A percentile compares a stretch with the other conserved stretches of the same genome.
These are phyloP conservation scores for Colletotrichum australisinense DNA, from an alignment of 2,329 filamentous ascomycete species.

Conservation along the genomic window DNA sequence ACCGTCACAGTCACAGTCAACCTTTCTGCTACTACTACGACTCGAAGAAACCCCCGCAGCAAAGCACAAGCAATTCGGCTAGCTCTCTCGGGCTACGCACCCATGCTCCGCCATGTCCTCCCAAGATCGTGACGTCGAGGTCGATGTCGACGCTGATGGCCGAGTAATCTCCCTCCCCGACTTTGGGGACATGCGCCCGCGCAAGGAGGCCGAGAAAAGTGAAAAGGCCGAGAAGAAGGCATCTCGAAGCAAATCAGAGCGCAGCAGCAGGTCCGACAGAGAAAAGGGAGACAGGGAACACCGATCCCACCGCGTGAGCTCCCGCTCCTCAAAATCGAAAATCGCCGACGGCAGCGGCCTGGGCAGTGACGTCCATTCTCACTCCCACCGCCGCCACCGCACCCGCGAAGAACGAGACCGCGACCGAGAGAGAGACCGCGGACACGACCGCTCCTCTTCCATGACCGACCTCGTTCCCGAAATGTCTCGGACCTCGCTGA, in stretches of 20 bases:
- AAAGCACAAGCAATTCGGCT: not conserved
- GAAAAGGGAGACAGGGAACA: slow-evolving; percentile 40
- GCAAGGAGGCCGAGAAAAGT: slow-evolving; percentile 47
- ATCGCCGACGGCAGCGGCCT: slow-evolving; percentile 36
- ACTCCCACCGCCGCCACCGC: slow-evolving; percentile 36
- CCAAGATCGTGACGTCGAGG: slow-evolving; percentile 55
- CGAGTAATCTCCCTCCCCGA: not conserved
- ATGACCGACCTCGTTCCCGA: slow-evolving; percentile 64
- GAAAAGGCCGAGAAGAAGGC: slow-evolving; percentile 31
- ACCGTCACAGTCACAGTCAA: not conserved
- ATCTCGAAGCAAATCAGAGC: slow-evolving; percentile 28
- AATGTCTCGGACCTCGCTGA: slow-evolving; percentile 49
- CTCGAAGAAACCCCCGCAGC: not conserved
- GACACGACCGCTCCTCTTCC: slow-evolving; percentile 47
- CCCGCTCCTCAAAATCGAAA: slow-evolving; percentile 34
- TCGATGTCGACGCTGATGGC: slow-evolving; percentile 43
- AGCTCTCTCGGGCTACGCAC: slow-evolving; percentile 32
- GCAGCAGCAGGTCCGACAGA: slow-evolving; percentile 37
- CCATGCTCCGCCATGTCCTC: slow-evolving; percentile 49
- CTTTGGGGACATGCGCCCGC: slow-evolving; percentile 37
- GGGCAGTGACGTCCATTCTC: slow-evolving; percentile 15
- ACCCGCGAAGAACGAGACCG: slow-evolving; percentile 37
- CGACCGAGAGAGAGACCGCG: slow-evolving; percentile 44
- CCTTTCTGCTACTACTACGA: not conserved
- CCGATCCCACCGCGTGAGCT: slow-evolving; percentile 36